These are phyloP conservation scores for Cupressus sempervirens DNA, from an alignment of 75 land plant species.

Conservation along the genomic window DNA sequence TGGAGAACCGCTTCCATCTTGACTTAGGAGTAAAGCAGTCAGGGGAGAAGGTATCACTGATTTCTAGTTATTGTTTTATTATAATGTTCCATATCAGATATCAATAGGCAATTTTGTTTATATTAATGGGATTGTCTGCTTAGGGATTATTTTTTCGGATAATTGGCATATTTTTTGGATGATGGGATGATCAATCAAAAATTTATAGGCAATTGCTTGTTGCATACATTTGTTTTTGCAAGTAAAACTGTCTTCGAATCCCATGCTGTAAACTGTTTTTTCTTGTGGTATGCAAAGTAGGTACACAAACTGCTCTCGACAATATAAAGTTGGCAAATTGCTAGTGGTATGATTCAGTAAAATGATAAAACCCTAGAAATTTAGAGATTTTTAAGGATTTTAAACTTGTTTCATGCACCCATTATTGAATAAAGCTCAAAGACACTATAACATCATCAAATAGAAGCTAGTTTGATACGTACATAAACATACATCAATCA, in stretches of 20 bases:
- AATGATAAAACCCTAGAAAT: too few relatives aligned
- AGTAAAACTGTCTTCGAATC: neutral
- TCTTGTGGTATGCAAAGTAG: neutral
- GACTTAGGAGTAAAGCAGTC: conserved; percentile 96
- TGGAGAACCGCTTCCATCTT: conserved; percentile 82
- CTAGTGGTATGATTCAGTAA: too few relatives aligned
- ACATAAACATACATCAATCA: too few relatives aligned
- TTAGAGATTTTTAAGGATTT: too few relatives aligned
- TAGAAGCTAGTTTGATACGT: too few relatives aligned
- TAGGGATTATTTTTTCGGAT: neutral
- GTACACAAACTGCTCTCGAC: neutral
- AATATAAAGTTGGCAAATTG: too few relatives aligned
- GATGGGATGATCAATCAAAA: neutral
- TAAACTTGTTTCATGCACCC: too few relatives aligned
- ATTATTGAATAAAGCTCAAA: too few relatives aligned
- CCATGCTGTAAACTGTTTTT: neutral
- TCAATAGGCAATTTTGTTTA: neutral
- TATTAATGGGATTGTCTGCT: neutral
- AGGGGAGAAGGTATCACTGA: conserved; percentile 79
- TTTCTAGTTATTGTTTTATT: neutral
- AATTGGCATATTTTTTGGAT: neutral
- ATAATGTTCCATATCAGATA: neutral
- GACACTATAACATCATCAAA: too few relatives aligned
- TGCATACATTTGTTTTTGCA: neutral
- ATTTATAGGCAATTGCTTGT: neutral